Percentiles rank a stretch among this genome's conserved stretches.
Evolutionary conservation across 768 basidiomycete genomes (phyloP).

Genomic region (Sistotremastrum niveocremeum): DNA sequence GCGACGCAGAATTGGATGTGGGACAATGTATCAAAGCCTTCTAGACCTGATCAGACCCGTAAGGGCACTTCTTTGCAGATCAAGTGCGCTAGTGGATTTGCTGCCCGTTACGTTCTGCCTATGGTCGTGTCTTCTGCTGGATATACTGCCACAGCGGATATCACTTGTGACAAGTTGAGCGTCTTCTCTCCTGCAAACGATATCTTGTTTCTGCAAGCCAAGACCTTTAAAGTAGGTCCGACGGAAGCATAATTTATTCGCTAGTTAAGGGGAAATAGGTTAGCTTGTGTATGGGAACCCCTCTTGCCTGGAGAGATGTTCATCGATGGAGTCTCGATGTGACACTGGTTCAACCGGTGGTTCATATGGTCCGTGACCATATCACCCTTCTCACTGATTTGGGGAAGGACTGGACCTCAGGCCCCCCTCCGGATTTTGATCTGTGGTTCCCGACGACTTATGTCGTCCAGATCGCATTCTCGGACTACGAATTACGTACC

Average conservation of each 20-base stretch:
- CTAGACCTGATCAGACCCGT: constrained; percentile 36
- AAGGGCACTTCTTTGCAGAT: constrained; percentile 65
- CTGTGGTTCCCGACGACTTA: constrained; percentile 81
- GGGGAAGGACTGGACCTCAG: constrained; percentile 83
- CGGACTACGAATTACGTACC: constrained; percentile 63
- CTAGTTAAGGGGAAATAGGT: no score
- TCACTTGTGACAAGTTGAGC: constrained; percentile 68
- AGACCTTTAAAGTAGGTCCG: constrained; percentile 57
- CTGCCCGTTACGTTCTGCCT: constrained; percentile 73
- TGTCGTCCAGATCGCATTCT: constrained; percentile 49
- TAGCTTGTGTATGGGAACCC: constrained; percentile 42
- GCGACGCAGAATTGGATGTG: constrained; percentile 75
- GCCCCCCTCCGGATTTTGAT: constrained; percentile 65
- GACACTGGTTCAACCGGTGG: constrained; percentile 52
- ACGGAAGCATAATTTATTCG: no score
- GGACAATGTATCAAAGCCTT: constrained; percentile 41
- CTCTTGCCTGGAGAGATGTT: constrained; percentile 68
- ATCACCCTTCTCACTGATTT: constrained; percentile 90
- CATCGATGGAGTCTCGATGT: constrained; percentile 73
- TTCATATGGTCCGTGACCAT: constrained; percentile 83
- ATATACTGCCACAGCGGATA: constrained; percentile 66
- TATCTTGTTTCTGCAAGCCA: constrained; percentile 60
- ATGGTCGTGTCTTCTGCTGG: constrained; percentile 64
- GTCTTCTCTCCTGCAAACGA: constrained; percentile 84
- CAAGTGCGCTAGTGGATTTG: constrained; percentile 65